Evolutionary conservation across 345 rosid genomes (phyloP).

Genomic region (Sonneratia alba): DNA sequence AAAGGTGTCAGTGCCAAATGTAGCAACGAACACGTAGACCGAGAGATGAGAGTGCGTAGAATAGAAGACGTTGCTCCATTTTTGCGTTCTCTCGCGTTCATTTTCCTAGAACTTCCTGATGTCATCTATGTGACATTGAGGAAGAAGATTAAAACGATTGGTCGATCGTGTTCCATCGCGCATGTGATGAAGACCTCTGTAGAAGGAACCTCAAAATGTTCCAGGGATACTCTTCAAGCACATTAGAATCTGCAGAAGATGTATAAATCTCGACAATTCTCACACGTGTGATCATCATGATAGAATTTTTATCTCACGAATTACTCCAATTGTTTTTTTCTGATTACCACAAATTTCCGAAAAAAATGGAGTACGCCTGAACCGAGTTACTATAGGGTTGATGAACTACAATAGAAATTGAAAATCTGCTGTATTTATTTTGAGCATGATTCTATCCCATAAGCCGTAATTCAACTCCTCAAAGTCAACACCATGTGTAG

Average conservation of each 20-base stretch:
- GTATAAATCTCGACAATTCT: too few relatives aligned
- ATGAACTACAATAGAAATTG: not conserved
- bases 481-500: not conserved
- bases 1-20: not conserved
- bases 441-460: not conserved
- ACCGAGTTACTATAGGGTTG: not conserved
- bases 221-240: too few relatives aligned
- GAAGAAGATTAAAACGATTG: too few relatives aligned
- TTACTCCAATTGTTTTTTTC: not conserved
- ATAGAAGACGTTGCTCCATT: not conserved
- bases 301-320: not conserved
- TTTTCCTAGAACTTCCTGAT: too few relatives aligned
- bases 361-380: not conserved
- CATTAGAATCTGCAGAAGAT: too few relatives aligned
- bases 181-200: too few relatives aligned
- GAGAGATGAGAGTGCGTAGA: too few relatives aligned
- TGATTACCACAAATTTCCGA: not conserved
- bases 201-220: too few relatives aligned
- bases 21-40: not conserved
- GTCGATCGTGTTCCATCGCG: too few relatives aligned
- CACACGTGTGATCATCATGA: too few relatives aligned
- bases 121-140: too few relatives aligned
- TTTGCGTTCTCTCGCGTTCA: too few relatives aligned
- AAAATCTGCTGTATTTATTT: not conserved
- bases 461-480: not conserved